Conservation (phyloP, 805 yeast genomes). For the Metschnikowia baotianmanensis region DNA sequence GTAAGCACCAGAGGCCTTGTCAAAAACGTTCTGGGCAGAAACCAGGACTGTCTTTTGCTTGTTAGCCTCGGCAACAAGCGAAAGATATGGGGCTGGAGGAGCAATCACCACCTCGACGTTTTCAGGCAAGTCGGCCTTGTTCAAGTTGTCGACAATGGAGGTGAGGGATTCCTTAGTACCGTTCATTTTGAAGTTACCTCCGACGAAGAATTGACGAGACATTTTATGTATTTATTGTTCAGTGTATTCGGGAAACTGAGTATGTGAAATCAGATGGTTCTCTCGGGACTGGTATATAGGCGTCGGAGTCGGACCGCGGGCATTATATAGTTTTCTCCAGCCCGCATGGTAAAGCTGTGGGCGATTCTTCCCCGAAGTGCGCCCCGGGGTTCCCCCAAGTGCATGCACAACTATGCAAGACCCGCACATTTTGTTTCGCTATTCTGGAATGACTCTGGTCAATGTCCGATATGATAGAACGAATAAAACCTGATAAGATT, state of each 20-base stretch:
- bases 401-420: conserved; percentile 4
- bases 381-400: conserved; percentile 4
- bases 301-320: conserved; percentile 8
- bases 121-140: conserved; percentile 69
- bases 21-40: conserved; percentile 89
- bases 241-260: not conserved
- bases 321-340: conserved; percentile 9
- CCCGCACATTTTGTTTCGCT: too few relatives aligned
- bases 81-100: conserved; percentile 93
- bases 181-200: conserved; percentile 99
- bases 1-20: conserved; percentile 91
- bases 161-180: conserved; percentile 86
- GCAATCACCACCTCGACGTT: conserved; percentile 91
- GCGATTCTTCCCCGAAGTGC: conserved; percentile 11
- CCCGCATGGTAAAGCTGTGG: conserved; percentile 8
- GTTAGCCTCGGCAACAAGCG: conserved; percentile 66
- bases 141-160: conserved; percentile 79
- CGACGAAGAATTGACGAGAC: conserved; percentile 95
- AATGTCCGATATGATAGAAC: too few relatives aligned
- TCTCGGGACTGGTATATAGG: conserved; percentile 1
- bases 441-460: too few relatives aligned
- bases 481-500: too few relatives aligned
- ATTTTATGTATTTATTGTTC: conserved; percentile 22
- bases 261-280: not conserved
- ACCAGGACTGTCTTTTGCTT: conserved; percentile 71